These are phyloP conservation scores for Backusella sp. DNA, from an alignment of 192 early-diverging fungal genomes.

Conservation along the genomic window DNA sequence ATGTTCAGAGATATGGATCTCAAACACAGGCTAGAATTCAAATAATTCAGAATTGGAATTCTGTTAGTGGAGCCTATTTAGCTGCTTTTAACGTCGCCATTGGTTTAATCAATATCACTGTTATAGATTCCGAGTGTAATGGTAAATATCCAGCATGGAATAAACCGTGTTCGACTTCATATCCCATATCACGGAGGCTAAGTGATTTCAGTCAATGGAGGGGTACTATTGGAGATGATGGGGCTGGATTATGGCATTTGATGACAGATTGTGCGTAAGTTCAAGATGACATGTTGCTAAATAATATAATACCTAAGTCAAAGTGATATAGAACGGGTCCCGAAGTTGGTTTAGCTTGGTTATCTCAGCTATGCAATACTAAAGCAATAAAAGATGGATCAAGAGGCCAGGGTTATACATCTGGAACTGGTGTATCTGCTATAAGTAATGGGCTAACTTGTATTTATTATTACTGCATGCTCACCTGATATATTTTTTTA, in stretches of 20 bases:
- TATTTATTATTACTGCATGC: background rate
- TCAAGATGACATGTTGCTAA: background rate
- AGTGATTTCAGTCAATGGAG: conserved; percentile 92
- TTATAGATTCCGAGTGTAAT: conserved; percentile 65
- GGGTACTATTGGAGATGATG: conserved; percentile 64
- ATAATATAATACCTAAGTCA: background rate
- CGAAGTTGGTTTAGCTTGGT: conserved; percentile 89
- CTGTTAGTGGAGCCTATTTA: conserved; percentile 81
- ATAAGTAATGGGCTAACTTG: conserved; percentile 19
- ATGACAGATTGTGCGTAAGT: conserved; percentile 77
- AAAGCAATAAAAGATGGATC: conserved; percentile 37
- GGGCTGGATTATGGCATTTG: conserved; percentile 90
- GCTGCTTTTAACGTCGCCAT: conserved; percentile 81
- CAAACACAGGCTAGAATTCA: conserved; percentile 58
- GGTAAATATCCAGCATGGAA: conserved; percentile 66
- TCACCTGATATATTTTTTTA: background rate
- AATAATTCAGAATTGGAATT: conserved; percentile 85
- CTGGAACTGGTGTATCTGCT: conserved; percentile 85
- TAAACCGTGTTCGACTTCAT: conserved; percentile 63
- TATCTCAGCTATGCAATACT: conserved; percentile 68
- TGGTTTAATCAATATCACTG: conserved; percentile 79
- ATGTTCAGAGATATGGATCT: conserved; percentile 56
- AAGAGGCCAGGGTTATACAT: conserved; percentile 48
- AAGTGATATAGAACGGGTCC: conserved; percentile 55
- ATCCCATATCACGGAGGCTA: conserved; percentile 72